These are phyloP conservation scores for Yarrowia deformans DNA, from an alignment of 805 yeast genomes.

Conservation along the genomic window DNA sequence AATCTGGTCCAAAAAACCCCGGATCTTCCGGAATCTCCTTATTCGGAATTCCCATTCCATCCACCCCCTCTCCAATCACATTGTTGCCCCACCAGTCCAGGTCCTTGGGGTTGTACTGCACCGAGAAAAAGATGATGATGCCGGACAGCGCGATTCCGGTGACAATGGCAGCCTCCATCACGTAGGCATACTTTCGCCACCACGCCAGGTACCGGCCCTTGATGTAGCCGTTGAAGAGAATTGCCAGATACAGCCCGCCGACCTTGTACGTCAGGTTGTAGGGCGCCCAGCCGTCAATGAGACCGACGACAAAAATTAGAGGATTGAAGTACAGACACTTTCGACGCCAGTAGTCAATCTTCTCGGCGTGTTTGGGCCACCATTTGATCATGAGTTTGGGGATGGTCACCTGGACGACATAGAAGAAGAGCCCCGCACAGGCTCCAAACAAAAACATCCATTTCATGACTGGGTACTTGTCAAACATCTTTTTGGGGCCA, in stretches of 20 bases:
- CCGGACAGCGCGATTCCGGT: not conserved
- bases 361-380: slow-evolving; percentile 1
- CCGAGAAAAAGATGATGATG: slow-evolving; percentile 14
- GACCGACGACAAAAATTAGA: slow-evolving; percentile 1
- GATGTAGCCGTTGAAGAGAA: slow-evolving; percentile 13
- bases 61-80: slow-evolving; percentile 8
- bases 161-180: slow-evolving; percentile 10
- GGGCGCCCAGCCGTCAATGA: slow-evolving; percentile 39
- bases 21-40: not conserved
- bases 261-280: slow-evolving; percentile 10
- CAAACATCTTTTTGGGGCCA: slow-evolving; percentile 54
- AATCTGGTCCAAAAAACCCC: not conserved
- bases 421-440: slow-evolving; percentile 44
- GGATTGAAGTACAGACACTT: slow-evolving; percentile 18
- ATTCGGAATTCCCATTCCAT: slow-evolving; percentile 4
- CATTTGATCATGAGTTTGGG: slow-evolving; percentile 42
- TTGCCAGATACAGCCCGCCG: slow-evolving; percentile 4
- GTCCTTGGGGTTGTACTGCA: slow-evolving; percentile 11
- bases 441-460: slow-evolving; percentile 16
- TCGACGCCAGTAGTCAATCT: slow-evolving; percentile 8
- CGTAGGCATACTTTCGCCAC: slow-evolving; percentile 22
- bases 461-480: slow-evolving; percentile 50
- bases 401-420: not conserved
- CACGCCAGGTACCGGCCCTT: slow-evolving; percentile 9
- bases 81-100: slow-evolving; percentile 10